These are phyloP conservation scores for Laetiporus sulphureus DNA, from an alignment of 1,284 basidiomycete genomes.

Conservation along the genomic window DNA sequence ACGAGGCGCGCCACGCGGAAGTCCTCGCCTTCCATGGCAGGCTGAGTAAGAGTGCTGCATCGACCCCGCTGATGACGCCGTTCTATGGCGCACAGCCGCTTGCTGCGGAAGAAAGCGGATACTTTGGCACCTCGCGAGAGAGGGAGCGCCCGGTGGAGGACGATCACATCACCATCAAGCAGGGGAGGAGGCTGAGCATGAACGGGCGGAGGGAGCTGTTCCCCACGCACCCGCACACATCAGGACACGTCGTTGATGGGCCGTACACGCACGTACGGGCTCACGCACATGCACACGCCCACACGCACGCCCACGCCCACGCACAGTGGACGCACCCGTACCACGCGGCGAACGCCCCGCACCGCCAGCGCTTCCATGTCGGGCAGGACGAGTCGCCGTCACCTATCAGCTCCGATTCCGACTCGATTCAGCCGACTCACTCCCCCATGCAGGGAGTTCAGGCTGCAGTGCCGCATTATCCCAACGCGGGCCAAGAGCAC, in stretches of 20 bases:
- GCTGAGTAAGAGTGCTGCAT: conserved; percentile 59
- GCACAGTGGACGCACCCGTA: conserved; percentile 36
- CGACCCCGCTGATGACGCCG: conserved; percentile 57
- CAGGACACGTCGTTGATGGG: conserved; percentile 35
- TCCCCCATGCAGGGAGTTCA: conserved; percentile 18
- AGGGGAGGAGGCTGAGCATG: conserved; percentile 37
- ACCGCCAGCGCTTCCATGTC: conserved; percentile 30
- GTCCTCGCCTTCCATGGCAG: conserved; percentile 38
- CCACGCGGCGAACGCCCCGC: conserved; percentile 25
- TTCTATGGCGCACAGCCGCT: conserved; percentile 25
- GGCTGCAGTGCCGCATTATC: conserved; percentile 10
- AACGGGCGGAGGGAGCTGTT: conserved; percentile 20
- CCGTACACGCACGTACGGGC: conserved; percentile 18
- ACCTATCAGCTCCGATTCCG: conserved; percentile 62
- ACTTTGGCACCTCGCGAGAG: conserved; percentile 38
- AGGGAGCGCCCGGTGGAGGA: conserved; percentile 29
- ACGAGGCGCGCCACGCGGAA: conserved; percentile 56
- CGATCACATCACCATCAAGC: conserved; percentile 25
- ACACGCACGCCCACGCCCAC: conserved; percentile 20
- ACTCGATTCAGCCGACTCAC: conserved; percentile 33
- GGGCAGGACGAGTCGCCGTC: conserved; percentile 57
- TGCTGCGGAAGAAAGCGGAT: conserved; percentile 30
- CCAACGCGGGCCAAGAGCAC: conserved; percentile 18
- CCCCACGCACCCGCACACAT: conserved; percentile 33
- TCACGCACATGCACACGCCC: conserved; percentile 21